Conservation (phyloP, 192 early-diverging fungal species). For the Coemansia sp. region DNA sequence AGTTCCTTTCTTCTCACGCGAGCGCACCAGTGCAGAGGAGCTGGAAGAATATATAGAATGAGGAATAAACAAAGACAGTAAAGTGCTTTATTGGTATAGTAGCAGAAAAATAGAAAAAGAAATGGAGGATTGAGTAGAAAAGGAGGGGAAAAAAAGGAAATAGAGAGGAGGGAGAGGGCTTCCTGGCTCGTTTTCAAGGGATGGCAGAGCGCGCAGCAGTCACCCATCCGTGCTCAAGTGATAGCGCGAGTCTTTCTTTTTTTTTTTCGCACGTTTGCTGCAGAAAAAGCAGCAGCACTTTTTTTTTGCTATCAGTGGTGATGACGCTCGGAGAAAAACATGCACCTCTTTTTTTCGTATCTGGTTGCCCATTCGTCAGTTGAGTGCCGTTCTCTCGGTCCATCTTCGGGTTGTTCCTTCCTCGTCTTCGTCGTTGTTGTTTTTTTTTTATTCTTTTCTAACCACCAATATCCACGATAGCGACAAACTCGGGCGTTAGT, state of each 20-base stretch:
- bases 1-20: not conserved
- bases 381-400: not conserved
- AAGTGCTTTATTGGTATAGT: conserved; percentile 3
- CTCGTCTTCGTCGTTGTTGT: too few species aligned
- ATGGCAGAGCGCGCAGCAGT: not conserved
- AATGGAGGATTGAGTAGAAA: not conserved
- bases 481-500: too few species aligned
- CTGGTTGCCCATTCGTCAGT: conserved; percentile 3
- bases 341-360: not conserved
- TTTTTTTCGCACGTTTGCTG: not conserved
- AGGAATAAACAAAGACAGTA: not conserved
- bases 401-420: not conserved
- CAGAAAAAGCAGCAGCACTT: not conserved
- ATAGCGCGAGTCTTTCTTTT: not conserved
- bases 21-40: conserved; percentile 3
- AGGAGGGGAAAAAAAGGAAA: not conserved
- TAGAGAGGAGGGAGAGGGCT: not conserved
- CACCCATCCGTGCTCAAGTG: not conserved
- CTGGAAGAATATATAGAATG: not conserved
- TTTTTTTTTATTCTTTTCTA: too few species aligned
- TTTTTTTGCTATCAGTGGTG: not conserved
- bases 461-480: too few species aligned
- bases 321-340: conserved; percentile 4
- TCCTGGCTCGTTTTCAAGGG: not conserved
- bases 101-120: conserved; percentile 2